A percentile compares a stretch with the other conserved stretches of the same genome.
phyloP scores from a whole-genome alignment of 2,329 filamentous ascomycete species.

The Alternaria sp. region DNA sequence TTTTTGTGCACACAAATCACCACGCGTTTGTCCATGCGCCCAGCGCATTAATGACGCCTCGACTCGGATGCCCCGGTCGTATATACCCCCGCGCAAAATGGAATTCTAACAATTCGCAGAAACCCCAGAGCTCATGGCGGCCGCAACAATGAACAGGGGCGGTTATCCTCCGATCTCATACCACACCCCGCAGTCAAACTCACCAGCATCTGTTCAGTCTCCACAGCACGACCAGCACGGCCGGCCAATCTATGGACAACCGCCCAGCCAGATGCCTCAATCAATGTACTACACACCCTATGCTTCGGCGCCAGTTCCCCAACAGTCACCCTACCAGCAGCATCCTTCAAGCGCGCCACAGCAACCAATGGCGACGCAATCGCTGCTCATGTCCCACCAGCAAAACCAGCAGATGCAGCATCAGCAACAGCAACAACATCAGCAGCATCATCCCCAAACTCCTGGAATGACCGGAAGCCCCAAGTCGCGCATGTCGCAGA shows the following conservation, averaged over 20 bases:
- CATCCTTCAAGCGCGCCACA: constrained; percentile 64
- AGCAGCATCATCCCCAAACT: constrained; percentile 53
- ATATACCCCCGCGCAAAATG: constrained; percentile 8
- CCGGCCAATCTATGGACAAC: constrained; percentile 82
- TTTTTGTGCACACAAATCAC: constrained; percentile 8
- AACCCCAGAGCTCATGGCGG: constrained; percentile 73
- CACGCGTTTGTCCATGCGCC: constrained; percentile 13
- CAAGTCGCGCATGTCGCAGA: constrained; percentile 55
- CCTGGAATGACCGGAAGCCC: constrained; percentile 70
- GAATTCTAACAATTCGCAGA: constrained; percentile 67
- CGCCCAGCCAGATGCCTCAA: constrained; percentile 77
- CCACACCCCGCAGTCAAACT: constrained; percentile 94
- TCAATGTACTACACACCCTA: constrained; percentile 78
- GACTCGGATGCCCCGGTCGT: constrained; percentile 10
- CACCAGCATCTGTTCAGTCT: constrained; percentile 90
- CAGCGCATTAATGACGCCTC: constrained; percentile 17
- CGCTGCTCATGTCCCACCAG: constrained; percentile 62
- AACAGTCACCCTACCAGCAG: constrained; percentile 63
- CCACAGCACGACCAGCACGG: constrained; percentile 88
- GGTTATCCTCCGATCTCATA: constrained; percentile 84
- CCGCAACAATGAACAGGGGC: constrained; percentile 69
- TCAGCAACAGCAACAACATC: constrained; percentile 53
- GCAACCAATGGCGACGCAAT: constrained; percentile 58
- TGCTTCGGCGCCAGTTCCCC: constrained; percentile 54
- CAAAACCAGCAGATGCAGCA: constrained; percentile 50